Evolutionary conservation across 768 basidiomycete genomes (phyloP).

Genomic region (Cyclocybe aegerita): DNA sequence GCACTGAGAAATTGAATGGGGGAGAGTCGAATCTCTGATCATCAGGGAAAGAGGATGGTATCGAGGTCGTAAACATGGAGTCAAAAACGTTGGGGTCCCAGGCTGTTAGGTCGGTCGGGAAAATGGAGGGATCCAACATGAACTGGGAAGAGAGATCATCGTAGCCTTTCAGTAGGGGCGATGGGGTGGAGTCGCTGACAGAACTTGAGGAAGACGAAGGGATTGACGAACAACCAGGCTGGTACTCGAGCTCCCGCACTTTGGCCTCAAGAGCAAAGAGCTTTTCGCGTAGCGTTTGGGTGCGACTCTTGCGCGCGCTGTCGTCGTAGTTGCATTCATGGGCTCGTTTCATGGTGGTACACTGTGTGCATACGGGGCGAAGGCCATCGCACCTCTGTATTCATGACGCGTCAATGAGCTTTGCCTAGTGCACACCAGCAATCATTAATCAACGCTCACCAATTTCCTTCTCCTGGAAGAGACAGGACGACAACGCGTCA

Average conservation of each 20-base stretch:
- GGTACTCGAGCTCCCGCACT: constrained; percentile 51
- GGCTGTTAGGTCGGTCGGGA: too few relatives aligned
- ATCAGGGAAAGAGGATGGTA: too few relatives aligned
- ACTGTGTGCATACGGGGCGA: constrained; percentile 57
- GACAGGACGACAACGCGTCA: background rate
- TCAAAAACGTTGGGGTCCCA: too few relatives aligned
- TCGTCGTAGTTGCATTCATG: constrained; percentile 62
- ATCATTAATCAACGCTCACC: constrained; percentile 24
- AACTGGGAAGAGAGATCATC: background rate
- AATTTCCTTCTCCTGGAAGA: constrained; percentile 40
- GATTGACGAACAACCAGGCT: constrained; percentile 22
- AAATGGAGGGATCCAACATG: background rate
- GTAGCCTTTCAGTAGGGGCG: too few relatives aligned
- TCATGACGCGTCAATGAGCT: background rate
- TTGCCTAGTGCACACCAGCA: background rate
- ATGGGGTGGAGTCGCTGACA: too few relatives aligned
- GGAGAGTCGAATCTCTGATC: too few relatives aligned
- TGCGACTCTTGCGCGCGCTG: constrained; percentile 57
- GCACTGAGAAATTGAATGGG: too few relatives aligned
- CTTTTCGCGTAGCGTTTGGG: constrained; percentile 57
- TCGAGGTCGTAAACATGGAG: too few relatives aligned
- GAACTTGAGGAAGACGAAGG: background rate
- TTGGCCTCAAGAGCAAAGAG: constrained; percentile 51
- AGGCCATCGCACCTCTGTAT: constrained; percentile 59
- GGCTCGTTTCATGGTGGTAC: constrained; percentile 50